Evolutionary conservation across 1,284 basidiomycete species (phyloP).

Genomic region (Cutaneotrichosporon dermatis): DNA sequence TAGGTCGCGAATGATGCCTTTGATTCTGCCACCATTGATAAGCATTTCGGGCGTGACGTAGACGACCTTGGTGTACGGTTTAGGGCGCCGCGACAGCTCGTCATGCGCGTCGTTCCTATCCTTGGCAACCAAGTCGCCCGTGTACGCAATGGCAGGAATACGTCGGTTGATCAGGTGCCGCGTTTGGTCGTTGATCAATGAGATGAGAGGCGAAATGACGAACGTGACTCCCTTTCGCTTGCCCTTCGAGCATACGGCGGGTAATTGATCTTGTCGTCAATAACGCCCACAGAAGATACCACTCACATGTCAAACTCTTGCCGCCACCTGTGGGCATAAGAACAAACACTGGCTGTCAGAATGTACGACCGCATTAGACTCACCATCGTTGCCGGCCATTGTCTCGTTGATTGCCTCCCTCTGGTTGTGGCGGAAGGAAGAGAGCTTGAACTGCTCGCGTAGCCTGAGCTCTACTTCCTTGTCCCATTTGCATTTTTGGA

Average conservation of each 20-base stretch:
- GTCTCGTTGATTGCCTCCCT: conserved; percentile 77
- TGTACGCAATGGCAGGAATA: conserved; percentile 70
- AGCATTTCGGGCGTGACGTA: conserved; percentile 96
- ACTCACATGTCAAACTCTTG: conserved; percentile 72
- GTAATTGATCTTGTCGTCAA: conserved; percentile 58
- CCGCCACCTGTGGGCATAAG: conserved; percentile 97
- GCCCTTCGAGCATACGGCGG: conserved; percentile 72
- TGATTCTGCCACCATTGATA: conserved; percentile 59
- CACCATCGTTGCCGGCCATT: conserved; percentile 66
- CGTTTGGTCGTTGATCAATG: conserved; percentile 89
- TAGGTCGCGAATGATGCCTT: conserved; percentile 58
- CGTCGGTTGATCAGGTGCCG: conserved; percentile 61
- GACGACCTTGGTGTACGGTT: conserved; percentile 57
- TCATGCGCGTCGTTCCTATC: conserved; percentile 51
- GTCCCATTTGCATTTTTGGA: conserved; percentile 51
- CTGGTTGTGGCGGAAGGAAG: conserved; percentile 75
- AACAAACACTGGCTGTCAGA: conserved; percentile 64
- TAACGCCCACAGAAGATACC: too few relatives aligned
- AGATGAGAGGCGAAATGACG: conserved; percentile 83
- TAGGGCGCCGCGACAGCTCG: conserved; percentile 49
- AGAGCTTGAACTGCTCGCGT: conserved; percentile 62
- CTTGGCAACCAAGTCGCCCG: conserved; percentile 55
- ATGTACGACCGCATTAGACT: neutral
- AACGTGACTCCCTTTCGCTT: conserved; percentile 77
- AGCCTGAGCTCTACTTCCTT: conserved; percentile 63